Evolutionary conservation across 2,329 filamentous ascomycete genomes (phyloP), one percentile per base, ranked within the genome.

Genomic region (Alternaria ethzedia): DNA sequence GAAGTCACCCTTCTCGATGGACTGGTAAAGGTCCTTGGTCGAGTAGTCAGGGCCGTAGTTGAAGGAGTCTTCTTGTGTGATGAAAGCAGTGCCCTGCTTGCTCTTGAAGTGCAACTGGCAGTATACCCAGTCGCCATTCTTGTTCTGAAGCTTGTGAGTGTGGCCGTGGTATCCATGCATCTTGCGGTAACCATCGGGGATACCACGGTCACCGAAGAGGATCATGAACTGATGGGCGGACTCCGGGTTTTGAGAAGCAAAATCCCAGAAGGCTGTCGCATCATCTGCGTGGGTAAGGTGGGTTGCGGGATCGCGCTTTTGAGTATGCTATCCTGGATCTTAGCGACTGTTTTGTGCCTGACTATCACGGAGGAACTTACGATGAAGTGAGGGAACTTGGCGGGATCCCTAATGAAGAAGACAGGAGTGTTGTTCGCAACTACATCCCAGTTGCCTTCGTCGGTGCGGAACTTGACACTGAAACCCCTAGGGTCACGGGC

Each of bases 371-470:
- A 11, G 10, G 6, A 8, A 13, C 57, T 52, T 54, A 59, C 57
- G 57, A 92, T 92, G 73, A 92, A 90, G 73, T 89, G 82, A n/a
- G 69, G 67, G 41, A 73, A 92, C 78, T 93, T 92, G 67, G 88
- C 85, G 0, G 90, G 89, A 66, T 93, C 90, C 57, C 90, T 84
- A n/a, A 92, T 74, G 80, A 93, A 93, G 83, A 93, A 93, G 3
- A 92, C 87, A 0, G 90, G 90, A 0, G 89, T 91, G 75, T 92
- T 92, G 82, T 91, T 92, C 65, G 87, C 88, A 8, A 92, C 90
- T 78, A 89, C 84, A 72, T 92, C 90, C 86, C 87, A 91, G 70
- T 92, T 92, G n/a, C 90, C 90, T 70, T 92, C 88, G 17, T 90
- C 87, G 0, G 90, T 92, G 41, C 89, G 85, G 80, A 93, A 90